A percentile compares a stretch with the other conserved stretches of the same genome.
Evolutionary conservation across 257 asterid genomes (phyloP).

Genomic region (Scutellaria galericulata): DNA sequence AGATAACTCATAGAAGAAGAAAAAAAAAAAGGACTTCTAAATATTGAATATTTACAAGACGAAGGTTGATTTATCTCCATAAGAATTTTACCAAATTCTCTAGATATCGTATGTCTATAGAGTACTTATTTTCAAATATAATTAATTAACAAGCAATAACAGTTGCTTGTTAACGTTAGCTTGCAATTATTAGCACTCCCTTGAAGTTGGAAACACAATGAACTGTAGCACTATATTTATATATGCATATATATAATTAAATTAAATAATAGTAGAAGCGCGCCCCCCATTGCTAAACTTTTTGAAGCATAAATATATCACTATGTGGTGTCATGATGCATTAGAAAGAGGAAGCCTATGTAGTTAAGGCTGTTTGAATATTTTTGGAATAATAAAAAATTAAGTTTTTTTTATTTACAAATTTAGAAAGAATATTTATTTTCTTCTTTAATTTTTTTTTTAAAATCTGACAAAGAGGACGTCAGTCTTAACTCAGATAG

Average conservation of each 20-base stretch:
- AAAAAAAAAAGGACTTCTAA: too few species aligned
- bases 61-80: too few species aligned
- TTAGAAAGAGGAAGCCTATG: not conserved
- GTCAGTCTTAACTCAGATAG: too few species aligned
- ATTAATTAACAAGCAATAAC: not conserved
- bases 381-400: too few species aligned
- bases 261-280: conserved; percentile 28
- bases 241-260: not conserved
- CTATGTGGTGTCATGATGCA: not conserved
- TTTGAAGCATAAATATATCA: conserved; percentile 4
- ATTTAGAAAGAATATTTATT: too few species aligned
- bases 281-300: conserved; percentile 16
- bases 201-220: conserved; percentile 22
- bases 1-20: too few species aligned
- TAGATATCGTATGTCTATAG: not conserved
- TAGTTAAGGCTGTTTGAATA: too few species aligned
- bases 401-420: too few species aligned
- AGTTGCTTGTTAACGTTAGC: conserved; percentile 37
- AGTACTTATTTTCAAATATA: not conserved
- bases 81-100: too few species aligned
- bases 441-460: too few species aligned
- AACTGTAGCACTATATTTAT: not conserved
- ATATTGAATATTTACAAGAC: too few species aligned
- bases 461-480: too few species aligned
- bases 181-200: conserved; percentile 27